phyloP scores from a whole-genome alignment of 2,329 filamentous ascomycete species.

The Sarocladiaceae sp. region DNA sequence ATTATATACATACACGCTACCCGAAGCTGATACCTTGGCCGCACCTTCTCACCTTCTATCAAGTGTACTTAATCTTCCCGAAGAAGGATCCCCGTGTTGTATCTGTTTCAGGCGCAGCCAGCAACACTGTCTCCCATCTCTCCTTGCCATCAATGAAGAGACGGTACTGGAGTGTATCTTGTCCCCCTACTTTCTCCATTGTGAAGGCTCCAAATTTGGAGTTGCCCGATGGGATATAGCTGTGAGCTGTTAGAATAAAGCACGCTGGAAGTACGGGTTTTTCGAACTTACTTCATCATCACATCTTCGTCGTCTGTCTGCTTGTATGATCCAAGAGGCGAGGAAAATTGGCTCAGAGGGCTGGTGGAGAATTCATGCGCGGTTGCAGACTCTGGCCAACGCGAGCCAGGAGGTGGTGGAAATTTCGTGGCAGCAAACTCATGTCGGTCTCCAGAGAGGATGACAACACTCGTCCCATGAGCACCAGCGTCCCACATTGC shows the following conservation, averaged over 20 bases:
- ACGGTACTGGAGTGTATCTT: slow-evolving; percentile 72
- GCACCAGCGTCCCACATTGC: slow-evolving; percentile 88
- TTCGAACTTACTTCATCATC: slow-evolving; percentile 69
- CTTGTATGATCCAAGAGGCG: slow-evolving; percentile 74
- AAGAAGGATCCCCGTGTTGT: neutral
- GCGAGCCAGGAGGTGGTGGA: slow-evolving; percentile 56
- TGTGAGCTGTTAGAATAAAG: slow-evolving; percentile 22
- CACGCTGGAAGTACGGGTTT: neutral
- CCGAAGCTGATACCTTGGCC: neutral
- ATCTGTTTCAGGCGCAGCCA: slow-evolving; percentile 3
- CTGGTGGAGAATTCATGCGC: slow-evolving; percentile 92
- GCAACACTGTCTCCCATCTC: slow-evolving; percentile 50
- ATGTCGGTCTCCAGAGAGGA: slow-evolving; percentile 90
- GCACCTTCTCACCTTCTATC: neutral
- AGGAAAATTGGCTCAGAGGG: slow-evolving; percentile 90
- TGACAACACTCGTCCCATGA: slow-evolving; percentile 70
- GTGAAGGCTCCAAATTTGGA: slow-evolving; percentile 76
- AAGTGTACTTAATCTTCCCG: slow-evolving; percentile 4
- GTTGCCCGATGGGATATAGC: slow-evolving; percentile 77
- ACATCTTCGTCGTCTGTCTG: slow-evolving; percentile 81
- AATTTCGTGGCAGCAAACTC: slow-evolving; percentile 90
- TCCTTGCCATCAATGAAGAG: slow-evolving; percentile 79
- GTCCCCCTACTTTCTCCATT: slow-evolving; percentile 63
- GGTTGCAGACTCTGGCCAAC: slow-evolving; percentile 58
- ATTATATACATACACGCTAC: too few species aligned